Base-by-base conservation (phyloP, 1,284 basidiomycete genomes). In the Rhodotorula sp. region DNA sequence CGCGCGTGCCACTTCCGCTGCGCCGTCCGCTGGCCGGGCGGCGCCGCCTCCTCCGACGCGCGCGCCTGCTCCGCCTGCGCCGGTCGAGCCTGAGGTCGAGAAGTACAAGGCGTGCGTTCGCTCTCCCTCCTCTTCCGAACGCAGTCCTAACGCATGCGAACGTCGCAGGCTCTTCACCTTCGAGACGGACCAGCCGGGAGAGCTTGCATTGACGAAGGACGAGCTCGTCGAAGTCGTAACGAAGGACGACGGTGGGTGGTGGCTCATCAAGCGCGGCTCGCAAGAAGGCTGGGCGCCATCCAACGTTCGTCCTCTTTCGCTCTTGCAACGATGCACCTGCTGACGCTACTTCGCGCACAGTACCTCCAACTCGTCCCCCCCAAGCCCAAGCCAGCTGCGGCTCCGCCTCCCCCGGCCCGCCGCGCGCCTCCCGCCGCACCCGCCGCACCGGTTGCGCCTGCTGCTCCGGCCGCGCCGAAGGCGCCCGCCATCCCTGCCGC, bases 191-290 rank as follows among this genome's bases (percentile, higher is more conserved):
- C 91, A 97, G 81, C 88, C 90, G 48, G 95, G 95, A 37, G 96
- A 99, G 83, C 90, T 98, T 86, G 85, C 89, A 15, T 83, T 99
- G 61, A 87, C 86, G 76, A 97, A 97, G 82, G 96, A 94, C 78
- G 96, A 98, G 71, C 73, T 92, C 6, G 91, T 98, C 3, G 94
- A 98, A 82, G 85, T 99, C 22, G 85, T 95, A 64, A 90, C 97
- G 84, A 94, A 97, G 84, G 94, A 97, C 76, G 88, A 92, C 71
- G 94, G 94, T 79, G 94, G 86, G 3, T 99, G 96, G 96, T 98
- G 96, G 94, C 85, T 98, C 56, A 90, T 98, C 63, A 92, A 91
- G 85, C 95, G 92, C 83, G 87, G 86, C 67, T 87, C 87, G 1
- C 82, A 84, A 34, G 94, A 98, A 81, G 96, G 94, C 25, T 99